phyloP scores from a whole-genome alignment of 768 basidiomycete species.

The Nevesoporus exiguus region DNA sequence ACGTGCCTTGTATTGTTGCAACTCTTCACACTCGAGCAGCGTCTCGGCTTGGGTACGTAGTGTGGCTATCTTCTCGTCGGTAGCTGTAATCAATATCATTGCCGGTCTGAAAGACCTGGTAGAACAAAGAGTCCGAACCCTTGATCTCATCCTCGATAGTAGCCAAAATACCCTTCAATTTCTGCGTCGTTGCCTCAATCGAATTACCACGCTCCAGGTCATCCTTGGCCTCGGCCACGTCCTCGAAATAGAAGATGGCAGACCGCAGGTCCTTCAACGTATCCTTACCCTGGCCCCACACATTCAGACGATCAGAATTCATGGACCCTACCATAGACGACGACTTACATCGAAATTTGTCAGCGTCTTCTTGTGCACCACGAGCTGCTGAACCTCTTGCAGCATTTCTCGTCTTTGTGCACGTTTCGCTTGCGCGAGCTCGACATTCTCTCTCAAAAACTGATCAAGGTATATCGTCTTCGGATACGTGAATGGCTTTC shows the following conservation, averaged over 20 bases:
- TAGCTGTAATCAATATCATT: constrained; percentile 36
- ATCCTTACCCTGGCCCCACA: constrained; percentile 50
- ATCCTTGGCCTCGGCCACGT: constrained; percentile 50
- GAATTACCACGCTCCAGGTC: constrained; percentile 44
- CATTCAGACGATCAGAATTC: background rate
- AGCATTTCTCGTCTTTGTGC: constrained; percentile 37
- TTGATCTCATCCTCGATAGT: constrained; percentile 52
- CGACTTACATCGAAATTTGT: constrained; percentile 54
- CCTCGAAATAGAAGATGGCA: constrained; percentile 67
- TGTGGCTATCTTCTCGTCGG: constrained; percentile 46
- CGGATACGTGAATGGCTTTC: constrained; percentile 53
- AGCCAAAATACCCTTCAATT: constrained; percentile 51
- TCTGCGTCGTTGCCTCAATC: constrained; percentile 43
- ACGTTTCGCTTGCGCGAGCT: constrained; percentile 37
- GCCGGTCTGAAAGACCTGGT: background rate
- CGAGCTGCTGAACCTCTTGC: constrained; percentile 47
- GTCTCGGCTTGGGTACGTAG: constrained; percentile 43
- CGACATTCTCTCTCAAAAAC: constrained; percentile 59
- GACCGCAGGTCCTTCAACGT: constrained; percentile 58
- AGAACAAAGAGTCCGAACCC: constrained; percentile 35
- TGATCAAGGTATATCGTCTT: constrained; percentile 68
- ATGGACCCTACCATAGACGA: background rate
- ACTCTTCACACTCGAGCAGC: constrained; percentile 60
- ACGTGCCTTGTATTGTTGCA: constrained; percentile 58
- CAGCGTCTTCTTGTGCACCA: constrained; percentile 43